These are phyloP conservation scores for Mortierella alpina DNA, from an alignment of 192 early-diverging fungal genomes.

Conservation along the genomic window DNA sequence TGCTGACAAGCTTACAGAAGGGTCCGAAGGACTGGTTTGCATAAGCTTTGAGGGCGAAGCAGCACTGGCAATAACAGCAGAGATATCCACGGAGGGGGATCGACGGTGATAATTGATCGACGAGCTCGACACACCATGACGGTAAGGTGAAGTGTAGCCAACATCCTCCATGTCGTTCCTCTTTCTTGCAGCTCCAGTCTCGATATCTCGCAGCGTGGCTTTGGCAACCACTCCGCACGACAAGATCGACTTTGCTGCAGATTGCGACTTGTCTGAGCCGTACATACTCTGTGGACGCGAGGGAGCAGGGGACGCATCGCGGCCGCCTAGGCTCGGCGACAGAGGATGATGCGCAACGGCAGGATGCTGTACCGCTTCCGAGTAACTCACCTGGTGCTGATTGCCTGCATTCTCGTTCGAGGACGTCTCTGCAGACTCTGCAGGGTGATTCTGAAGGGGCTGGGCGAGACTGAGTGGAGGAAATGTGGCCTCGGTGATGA, in stretches of 20 bases:
- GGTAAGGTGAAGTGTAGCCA: slow-evolving; percentile 50
- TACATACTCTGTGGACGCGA: slow-evolving; percentile 12
- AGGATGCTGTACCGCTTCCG: slow-evolving; percentile 28
- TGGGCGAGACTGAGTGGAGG: slow-evolving; percentile 25
- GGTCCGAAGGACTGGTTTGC: neutral
- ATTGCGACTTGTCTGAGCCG: neutral
- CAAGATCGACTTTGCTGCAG: neutral
- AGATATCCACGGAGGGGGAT: slow-evolving; percentile 36
- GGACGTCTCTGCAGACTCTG: neutral
- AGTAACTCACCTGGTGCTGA: slow-evolving; percentile 26
- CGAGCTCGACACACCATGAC: slow-evolving; percentile 49
- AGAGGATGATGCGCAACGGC: slow-evolving; percentile 10
- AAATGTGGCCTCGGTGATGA: slow-evolving; percentile 40
- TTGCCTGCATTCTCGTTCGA: neutral
- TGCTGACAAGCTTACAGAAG: neutral
- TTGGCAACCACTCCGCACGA: slow-evolving; percentile 1
- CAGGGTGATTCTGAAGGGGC: neutral
- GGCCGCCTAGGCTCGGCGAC: slow-evolving; percentile 19
- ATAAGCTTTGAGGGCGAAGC: slow-evolving; percentile 1
- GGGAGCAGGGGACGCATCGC: slow-evolving; percentile 4
- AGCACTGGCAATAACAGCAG: slow-evolving; percentile 1
- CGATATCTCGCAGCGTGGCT: slow-evolving; percentile 22
- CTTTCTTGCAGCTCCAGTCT: neutral
- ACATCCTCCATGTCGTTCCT: slow-evolving; percentile 34
- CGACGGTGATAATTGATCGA: slow-evolving; percentile 48